Conservation (phyloP, 192 early-diverging fungal genomes). For the Haplosporangium gracile region DNA sequence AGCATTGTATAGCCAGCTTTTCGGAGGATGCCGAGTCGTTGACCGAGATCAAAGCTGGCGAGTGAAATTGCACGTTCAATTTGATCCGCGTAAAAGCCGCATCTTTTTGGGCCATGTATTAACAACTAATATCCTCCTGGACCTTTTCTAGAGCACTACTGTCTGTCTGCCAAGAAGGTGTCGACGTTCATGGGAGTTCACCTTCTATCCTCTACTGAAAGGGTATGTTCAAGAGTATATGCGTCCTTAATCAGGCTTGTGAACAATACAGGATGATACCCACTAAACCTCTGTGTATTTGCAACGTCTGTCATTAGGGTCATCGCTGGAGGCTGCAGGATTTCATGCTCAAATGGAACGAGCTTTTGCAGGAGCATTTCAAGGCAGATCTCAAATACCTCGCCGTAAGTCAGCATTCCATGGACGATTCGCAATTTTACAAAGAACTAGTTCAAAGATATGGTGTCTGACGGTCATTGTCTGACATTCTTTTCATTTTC, state of each 20-base stretch:
- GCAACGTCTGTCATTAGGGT: slow-evolving; percentile 21
- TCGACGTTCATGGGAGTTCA: slow-evolving; percentile 39
- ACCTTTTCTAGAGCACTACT: slow-evolving; percentile 11
- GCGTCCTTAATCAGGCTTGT: too few relatives aligned
- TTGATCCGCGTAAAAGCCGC: background rate
- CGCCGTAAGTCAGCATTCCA: slow-evolving; percentile 26
- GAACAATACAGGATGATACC: too few relatives aligned
- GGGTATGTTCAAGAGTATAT: slow-evolving; percentile 10
- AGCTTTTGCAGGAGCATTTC: slow-evolving; percentile 48
- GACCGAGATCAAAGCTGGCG: background rate
- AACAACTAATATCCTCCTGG: background rate
- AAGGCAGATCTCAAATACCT: slow-evolving; percentile 40
- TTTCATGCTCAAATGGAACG: slow-evolving; percentile 58
- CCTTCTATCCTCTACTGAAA: slow-evolving; percentile 25
- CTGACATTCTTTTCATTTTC: background rate
- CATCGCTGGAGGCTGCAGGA: slow-evolving; percentile 58
- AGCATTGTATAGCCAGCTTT: slow-evolving; percentile 41
- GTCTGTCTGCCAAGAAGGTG: slow-evolving; percentile 23
- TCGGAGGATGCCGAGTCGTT: background rate
- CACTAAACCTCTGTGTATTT: background rate
- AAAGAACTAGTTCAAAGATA: background rate
- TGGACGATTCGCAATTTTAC: background rate
- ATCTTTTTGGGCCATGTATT: background rate
- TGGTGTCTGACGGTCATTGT: background rate
- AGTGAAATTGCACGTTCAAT: background rate